Evolutionary conservation across 441 rosid genomes (phyloP).

Genomic region (Euphorbia celastroides): DNA sequence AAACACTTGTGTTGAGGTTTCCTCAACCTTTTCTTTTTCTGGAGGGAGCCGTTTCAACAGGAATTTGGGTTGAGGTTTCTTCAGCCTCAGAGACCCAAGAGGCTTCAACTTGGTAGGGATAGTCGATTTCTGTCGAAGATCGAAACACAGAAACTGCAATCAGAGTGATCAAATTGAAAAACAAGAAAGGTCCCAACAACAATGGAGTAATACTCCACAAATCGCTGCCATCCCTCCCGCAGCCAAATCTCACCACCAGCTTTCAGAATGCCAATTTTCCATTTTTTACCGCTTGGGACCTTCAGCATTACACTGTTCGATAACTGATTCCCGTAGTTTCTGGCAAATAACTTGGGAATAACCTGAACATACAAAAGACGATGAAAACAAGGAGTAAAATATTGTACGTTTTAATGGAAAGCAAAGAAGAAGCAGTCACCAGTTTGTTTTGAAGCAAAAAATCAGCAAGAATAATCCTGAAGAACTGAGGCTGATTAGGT

Average conservation of each 20-base stretch:
- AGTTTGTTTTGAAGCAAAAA: neutral
- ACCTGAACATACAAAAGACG: neutral
- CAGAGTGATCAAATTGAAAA: slow-evolving; percentile 27
- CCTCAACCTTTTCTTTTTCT: neutral
- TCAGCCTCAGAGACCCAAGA: slow-evolving; percentile 39
- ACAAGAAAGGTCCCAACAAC: slow-evolving; percentile 27
- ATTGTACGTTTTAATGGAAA: too few species aligned
- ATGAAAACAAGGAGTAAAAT: neutral
- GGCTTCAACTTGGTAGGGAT: neutral
- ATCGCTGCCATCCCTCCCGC: slow-evolving; percentile 42
- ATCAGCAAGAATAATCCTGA: neutral
- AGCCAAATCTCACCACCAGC: slow-evolving; percentile 30
- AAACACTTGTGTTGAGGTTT: neutral
- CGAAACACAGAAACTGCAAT: slow-evolving; percentile 20
- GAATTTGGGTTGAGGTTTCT: slow-evolving; percentile 19
- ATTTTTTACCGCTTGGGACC: neutral
- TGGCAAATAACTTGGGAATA: neutral
- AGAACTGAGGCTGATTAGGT: neutral
- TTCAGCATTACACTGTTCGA: neutral
- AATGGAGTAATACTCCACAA: slow-evolving; percentile 34
- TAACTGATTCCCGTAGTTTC: neutral
- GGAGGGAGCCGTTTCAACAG: neutral
- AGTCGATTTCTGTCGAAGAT: slow-evolving; percentile 35
- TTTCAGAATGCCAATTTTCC: neutral
- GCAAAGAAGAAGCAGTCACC: neutral